Percentiles rank a stretch among this genome's conserved stretches.
Evolutionary conservation across 805 yeast genomes (phyloP).

Genomic region (Cyberlindnera meyerae): DNA sequence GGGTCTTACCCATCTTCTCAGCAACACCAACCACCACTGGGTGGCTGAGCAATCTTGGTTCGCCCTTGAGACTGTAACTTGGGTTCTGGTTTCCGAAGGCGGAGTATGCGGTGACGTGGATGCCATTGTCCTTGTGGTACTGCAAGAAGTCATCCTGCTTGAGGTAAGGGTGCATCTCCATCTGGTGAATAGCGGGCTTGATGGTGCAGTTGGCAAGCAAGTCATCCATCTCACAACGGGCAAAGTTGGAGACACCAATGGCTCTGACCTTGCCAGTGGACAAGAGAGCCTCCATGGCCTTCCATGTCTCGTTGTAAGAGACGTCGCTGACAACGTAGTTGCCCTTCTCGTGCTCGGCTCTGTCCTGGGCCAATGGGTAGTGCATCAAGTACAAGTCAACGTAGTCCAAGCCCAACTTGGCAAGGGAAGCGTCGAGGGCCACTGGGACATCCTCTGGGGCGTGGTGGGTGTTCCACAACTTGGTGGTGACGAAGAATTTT

Average conservation of each 20-base stretch:
- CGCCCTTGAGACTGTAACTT: constrained; percentile 36
- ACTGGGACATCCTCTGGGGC: constrained; percentile 41
- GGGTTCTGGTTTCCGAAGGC: constrained; percentile 66
- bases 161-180: constrained; percentile 62
- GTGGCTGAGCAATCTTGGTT: constrained; percentile 31
- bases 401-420: constrained; percentile 44
- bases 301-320: constrained; percentile 52
- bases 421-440: constrained; percentile 38
- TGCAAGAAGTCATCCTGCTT: constrained; percentile 58
- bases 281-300: constrained; percentile 45
- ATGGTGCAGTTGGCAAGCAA: constrained; percentile 38
- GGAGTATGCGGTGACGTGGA: constrained; percentile 67
- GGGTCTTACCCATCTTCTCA: constrained; percentile 35
- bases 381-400: constrained; percentile 62
- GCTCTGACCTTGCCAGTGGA: constrained; percentile 53
- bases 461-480: constrained; percentile 39
- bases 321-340: constrained; percentile 31
- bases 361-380: constrained; percentile 44
- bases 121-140: constrained; percentile 47
- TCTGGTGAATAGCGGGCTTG: constrained; percentile 60
- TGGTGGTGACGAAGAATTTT: constrained; percentile 55
- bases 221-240: constrained; percentile 39
- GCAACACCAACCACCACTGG: constrained; percentile 40
- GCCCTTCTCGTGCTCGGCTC: constrained; percentile 33
- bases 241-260: constrained; percentile 68